Evolutionary conservation across 2,329 filamentous ascomycete species (phyloP), one percentile per base, ranked within the genome.

Genomic region (Cadophora luteo-olivacea): DNA sequence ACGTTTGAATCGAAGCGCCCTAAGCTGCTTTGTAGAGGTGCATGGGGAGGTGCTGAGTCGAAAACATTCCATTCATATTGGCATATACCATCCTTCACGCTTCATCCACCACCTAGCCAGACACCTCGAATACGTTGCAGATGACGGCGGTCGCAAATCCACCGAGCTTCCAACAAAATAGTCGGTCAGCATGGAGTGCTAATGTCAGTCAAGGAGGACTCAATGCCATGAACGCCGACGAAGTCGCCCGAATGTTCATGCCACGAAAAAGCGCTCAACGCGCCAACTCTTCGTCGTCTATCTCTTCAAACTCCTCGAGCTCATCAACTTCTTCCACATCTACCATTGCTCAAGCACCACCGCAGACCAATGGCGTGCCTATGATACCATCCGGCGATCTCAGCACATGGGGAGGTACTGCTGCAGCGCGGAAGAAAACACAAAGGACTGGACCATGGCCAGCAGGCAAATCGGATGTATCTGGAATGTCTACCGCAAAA

Each of bases 221-320:
- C 75, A 85, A 87, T 83, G 86, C 91, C 78, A 92, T 93, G 89
- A 92, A 91, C 82, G 83, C 90, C 79, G 93, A 97, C 83, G 93
- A 97, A 81, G 89, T 91, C 73, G 89, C 91, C 82, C 91, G 91
- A 80, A 94, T 97, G 87, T 93, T 97, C 80, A 91, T 92, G 86
- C 92, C 93, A 77, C 92, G 94, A 76, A 97, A 97, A 83, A 90
- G 87, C 78, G 86, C 93, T 70, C 92, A 95, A 80, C 90, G 95
- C 79, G 91, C 91, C 77, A 97, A 93, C 84, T 98, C 95, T 45
- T 96, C 93, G 68, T 97, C 94, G 4, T 97, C 94, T 57, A 85
- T 97, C 72, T 92, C 92, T 16, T 88, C 89, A 61, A 87, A 83
- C 51, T 82, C 85, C 0, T 90, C 88, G 38, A 81, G 81, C 67